Evolutionary conservation across 768 basidiomycete species (phyloP).

Genomic region (Termitomyces sp.): DNA sequence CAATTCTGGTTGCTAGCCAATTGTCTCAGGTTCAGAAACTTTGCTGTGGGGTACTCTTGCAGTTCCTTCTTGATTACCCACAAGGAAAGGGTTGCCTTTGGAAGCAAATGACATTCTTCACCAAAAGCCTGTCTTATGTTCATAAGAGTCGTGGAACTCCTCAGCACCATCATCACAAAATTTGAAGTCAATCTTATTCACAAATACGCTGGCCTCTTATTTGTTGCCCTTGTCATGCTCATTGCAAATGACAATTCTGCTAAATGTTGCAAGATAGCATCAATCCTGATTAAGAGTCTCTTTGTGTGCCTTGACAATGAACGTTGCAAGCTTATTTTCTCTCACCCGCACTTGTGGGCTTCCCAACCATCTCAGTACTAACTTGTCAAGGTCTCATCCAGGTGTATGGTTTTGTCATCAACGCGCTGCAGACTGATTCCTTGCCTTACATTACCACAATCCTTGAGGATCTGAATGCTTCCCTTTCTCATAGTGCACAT

Average conservation of each 20-base stretch:
- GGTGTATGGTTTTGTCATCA: slow-evolving; percentile 79
- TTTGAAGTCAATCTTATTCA: slow-evolving; percentile 70
- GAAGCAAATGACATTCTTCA: slow-evolving; percentile 86
- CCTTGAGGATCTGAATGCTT: slow-evolving; percentile 51
- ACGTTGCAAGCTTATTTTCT: slow-evolving; percentile 51
- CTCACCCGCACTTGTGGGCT: slow-evolving; percentile 80
- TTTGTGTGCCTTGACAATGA: slow-evolving; percentile 65
- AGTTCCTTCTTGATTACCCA: slow-evolving; percentile 96
- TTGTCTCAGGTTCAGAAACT: slow-evolving; percentile 88
- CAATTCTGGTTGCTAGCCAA: slow-evolving; percentile 92
- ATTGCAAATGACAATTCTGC: slow-evolving; percentile 92
- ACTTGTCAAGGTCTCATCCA: slow-evolving; percentile 78
- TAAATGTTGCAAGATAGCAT: slow-evolving; percentile 87
- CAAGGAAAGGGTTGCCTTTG: slow-evolving; percentile 90
- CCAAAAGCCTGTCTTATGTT: slow-evolving; percentile 87
- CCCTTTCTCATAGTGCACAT: slow-evolving; percentile 42
- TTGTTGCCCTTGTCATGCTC: slow-evolving; percentile 88
- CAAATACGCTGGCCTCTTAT: slow-evolving; percentile 86
- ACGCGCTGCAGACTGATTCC: slow-evolving; percentile 52
- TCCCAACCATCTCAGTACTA: slow-evolving; percentile 53
- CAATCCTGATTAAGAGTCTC: slow-evolving; percentile 75
- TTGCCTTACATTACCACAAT: slow-evolving; percentile 43
- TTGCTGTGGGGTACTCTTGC: slow-evolving; percentile 82
- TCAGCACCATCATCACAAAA: slow-evolving; percentile 81
- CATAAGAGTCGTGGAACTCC: slow-evolving; percentile 91